Evolutionary conservation across 495 filamentous ascomycete species (phyloP), one percentile per base, ranked within the genome.

Genomic region (Parachaetomium inaequale): DNA sequence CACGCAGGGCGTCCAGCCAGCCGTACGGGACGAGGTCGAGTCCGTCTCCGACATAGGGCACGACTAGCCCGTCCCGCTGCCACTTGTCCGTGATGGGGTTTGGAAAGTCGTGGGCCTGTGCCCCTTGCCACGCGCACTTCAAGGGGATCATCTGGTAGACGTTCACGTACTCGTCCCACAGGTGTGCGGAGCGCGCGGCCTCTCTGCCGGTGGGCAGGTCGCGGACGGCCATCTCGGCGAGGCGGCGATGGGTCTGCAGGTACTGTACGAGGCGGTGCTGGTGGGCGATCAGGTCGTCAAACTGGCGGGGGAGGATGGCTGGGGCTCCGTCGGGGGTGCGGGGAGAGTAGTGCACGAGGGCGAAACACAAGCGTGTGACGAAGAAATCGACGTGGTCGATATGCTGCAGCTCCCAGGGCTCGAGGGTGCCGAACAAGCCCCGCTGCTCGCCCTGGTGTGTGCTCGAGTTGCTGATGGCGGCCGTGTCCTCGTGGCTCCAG

Each of bases 401-500:
- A 6, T 58, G 55, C 40, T 58, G 40, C n/a, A 58, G 17, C 17
- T 58, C 55, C 55, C 40, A 58, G 26, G 55, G 55, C 26, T 58
- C 40, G 28, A 58, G n/a, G 26, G n/a, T n/a, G 17, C 23, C 26
- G 21, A 58, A 25, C 4, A 58, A 25, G 17, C 40, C 55, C 25
- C 12, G 17, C 25, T 29, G 26, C 17, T 32, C 23, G 40, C 26
- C 55, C 10, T 34, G 26, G 15, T 46, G 7, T 4, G 4, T 58
- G 28, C 40, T 58, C 7, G 55, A 21, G 28, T 34, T 58, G 55
- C 28, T 34, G 40, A 47, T 32, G 26, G 26, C 40, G n/a, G 10
- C 12, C 26, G 10, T 2, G 42, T 34, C 40, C 8, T 46, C 26
- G 15, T 0, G 29, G n/a, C n/a, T 31, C 40, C 26, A 45, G 40